Evolutionary conservation across 2,329 filamentous ascomycete species (phyloP), one percentile per base, ranked within the genome.

Genomic region (Sclerotinia sclerotiorum): DNA sequence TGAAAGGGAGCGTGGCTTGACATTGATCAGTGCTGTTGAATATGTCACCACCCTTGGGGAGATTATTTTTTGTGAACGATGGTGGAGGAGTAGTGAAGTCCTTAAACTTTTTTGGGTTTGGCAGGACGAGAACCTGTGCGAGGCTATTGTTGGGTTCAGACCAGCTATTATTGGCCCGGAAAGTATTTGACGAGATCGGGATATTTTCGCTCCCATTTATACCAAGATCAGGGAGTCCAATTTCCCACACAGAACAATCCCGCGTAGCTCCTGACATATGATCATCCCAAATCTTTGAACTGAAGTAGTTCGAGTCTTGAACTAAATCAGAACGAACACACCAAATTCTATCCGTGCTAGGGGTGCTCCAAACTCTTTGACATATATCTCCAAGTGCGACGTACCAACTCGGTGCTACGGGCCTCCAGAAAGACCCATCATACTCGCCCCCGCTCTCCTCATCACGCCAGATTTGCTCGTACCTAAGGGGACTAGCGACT

Each of bases 381-480:
- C 42, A 48, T 48, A 63, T 29, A 63, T 63, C 60, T 48, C 60
- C 60, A 17, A 48, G 44, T 24, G 46, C 51, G 21, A 63, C 19
- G 44, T 63, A 63, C 10, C 60, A 46, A 39, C 19, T 32, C 0
- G 60, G 60, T 32, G 60, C 46, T 32, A 5, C 39, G 5, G 60
- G 60, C 2, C 46, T 63, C 46, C 60, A 63, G 46, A 63, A 48
- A 32, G 60, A 32, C 10, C 60, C 60, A 5, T 63, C 0, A 6
- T 63, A 3, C 1, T 3, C 0, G 4, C 29, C 60, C 5, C 46
- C 46, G 21, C 60, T 63, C 1, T 49, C 24, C 60, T 51, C 24
- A 2, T 63, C 60, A 51, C 24, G 42, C 60, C 44, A 51, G 24
- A 63, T 49, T 11, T 0, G 13, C 10, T 32, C 29, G 1, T 63